Percentiles rank a stretch among this genome's conserved stretches.
phyloP scores from a whole-genome alignment of 139 green algal species.

The Auxenochlorella protothecoides region DNA sequence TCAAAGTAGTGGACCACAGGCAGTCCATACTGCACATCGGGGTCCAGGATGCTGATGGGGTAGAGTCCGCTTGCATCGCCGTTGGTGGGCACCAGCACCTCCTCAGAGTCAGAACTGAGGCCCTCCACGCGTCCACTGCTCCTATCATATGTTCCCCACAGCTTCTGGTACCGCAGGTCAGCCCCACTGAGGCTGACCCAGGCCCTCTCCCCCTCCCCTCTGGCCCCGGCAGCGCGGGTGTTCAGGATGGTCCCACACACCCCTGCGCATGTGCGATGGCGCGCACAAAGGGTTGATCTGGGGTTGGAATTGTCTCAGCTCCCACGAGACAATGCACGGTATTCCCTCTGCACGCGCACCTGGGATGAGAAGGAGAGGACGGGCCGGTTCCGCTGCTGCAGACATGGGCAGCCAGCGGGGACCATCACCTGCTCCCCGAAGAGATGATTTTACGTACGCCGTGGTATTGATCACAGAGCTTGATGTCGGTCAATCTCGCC shows the following conservation, averaged over 20 bases:
- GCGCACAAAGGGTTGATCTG: too few species aligned
- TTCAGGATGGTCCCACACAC: constrained; percentile 11
- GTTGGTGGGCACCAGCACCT: neutral
- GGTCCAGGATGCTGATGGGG: constrained; percentile 30
- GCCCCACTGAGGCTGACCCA: constrained; percentile 10
- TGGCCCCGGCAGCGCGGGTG: neutral
- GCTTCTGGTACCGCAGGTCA: constrained; percentile 3
- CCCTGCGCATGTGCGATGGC: neutral
- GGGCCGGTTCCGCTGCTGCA: too few species aligned
- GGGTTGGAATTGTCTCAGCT: too few species aligned
- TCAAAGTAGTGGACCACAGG: constrained; percentile 37
- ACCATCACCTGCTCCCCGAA: too few species aligned
- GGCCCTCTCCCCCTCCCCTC: constrained; percentile 3
- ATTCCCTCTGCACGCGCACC: too few species aligned
- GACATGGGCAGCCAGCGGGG: too few species aligned
- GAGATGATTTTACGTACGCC: too few species aligned
- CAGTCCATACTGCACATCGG: constrained; percentile 15
- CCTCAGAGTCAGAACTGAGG: neutral
- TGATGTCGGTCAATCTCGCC: too few species aligned
- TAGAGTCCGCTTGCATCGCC: constrained; percentile 29
- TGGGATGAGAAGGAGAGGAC: too few species aligned
- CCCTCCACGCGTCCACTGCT: neutral
- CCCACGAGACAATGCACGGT: too few species aligned
- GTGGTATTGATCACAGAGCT: too few species aligned
- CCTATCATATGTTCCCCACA: constrained; percentile 8